These are phyloP conservation scores for Taiozyma sp. DNA, from an alignment of 1,139 yeast species.

Conservation along the genomic window DNA sequence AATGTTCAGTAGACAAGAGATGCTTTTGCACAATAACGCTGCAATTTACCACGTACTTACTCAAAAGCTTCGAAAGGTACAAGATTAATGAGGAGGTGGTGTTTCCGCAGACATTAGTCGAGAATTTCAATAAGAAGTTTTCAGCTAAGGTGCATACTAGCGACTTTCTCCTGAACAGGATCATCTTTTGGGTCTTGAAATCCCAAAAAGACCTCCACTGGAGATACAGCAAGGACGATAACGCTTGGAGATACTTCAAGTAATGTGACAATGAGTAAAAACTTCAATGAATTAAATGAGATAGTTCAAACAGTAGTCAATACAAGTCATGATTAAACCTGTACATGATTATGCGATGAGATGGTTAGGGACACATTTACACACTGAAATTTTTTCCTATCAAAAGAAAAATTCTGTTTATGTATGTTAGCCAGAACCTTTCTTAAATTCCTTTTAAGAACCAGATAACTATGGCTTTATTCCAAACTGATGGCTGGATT, in stretches of 20 bases:
- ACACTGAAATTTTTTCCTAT: background rate
- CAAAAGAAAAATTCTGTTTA: background rate
- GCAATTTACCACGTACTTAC: slow-evolving; percentile 2
- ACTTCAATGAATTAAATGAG: background rate
- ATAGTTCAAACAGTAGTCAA: background rate
- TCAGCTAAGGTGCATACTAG: slow-evolving; percentile 3
- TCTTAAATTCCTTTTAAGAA: background rate
- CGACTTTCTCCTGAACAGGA: slow-evolving; percentile 2
- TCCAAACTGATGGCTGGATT: slow-evolving; percentile 81
- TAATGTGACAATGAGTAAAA: background rate
- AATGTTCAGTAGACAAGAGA: slow-evolving; percentile 7
- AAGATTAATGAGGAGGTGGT: background rate
- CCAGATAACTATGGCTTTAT: slow-evolving; percentile 49
- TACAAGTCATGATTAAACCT: background rate
- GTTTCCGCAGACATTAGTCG: slow-evolving; percentile 1
- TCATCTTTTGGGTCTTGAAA: slow-evolving; percentile 7
- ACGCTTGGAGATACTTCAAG: slow-evolving; percentile 9
- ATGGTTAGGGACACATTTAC: background rate
- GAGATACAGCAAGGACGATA: slow-evolving; percentile 2
- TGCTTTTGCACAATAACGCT: slow-evolving; percentile 4
- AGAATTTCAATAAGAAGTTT: slow-evolving; percentile 5
- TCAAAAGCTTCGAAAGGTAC: background rate
- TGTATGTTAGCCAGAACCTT: background rate
- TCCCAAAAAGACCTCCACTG: slow-evolving; percentile 5
- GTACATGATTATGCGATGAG: background rate